Base-by-base conservation (phyloP, 73 alveolate species). In the Tetrahymena borealis region DNA sequence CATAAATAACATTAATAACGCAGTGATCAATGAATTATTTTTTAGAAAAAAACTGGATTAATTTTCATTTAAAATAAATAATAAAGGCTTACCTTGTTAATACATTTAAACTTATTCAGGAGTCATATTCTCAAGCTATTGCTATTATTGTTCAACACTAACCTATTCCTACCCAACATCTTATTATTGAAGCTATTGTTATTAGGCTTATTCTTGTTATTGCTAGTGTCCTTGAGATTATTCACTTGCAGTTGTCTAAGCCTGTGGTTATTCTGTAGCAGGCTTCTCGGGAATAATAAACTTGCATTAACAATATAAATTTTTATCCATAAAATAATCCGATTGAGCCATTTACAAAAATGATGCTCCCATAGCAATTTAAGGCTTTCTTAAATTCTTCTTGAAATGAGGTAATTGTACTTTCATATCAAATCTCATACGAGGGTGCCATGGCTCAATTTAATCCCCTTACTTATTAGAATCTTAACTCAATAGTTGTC, bases 261-360 rank as follows among this genome's bases (percentile, higher is more conserved):
- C 10, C 0, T 32, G 28, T 3, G n/a, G 37, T 10, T 60, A 32
- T 60, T 18, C 1, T 24, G 85, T 20, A 7, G 85, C n/a, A 24
- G 85, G 85, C 85, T 60, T 60, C 85, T 60, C 85, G n/a, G 85
- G 85, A 60, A 60, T 60, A 18, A 60, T 60, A 60, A 60, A 60
- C 28, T 60, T 60, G 10, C 85, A 60, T 60, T 32, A 60, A 18
- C 85, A 60, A 60, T 24, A 60, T 20, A 60, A 60, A n/a, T n/a
- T 60, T 60, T 60, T 60, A 60, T 60, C 85, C 85, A 60, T 60
- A 60, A 60, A 60, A 60, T 60, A 60, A 60, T 60, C 85, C 10
- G 85, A 60, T 60, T 60, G 85, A 60, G 85, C n/a, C 85, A 60
- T 60, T 60, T 60, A 28, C 85, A 60, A 60, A 60, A 60, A 60